Evolutionary conservation across 2,329 filamentous ascomycete genomes (phyloP).

Genomic region (Xylaria digitata): DNA sequence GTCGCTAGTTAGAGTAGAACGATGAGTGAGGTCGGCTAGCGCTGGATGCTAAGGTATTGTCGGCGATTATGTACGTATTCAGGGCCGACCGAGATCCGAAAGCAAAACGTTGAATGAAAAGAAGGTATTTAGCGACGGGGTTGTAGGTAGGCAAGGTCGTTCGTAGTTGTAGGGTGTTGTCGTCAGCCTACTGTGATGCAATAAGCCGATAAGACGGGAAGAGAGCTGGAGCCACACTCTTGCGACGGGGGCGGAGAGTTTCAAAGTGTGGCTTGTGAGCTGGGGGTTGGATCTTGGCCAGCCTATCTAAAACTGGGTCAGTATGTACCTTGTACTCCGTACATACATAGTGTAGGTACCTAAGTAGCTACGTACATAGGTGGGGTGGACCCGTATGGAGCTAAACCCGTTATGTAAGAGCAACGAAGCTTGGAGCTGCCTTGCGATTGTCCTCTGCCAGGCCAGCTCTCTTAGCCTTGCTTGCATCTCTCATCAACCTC

Average conservation of each 20-base stretch:
- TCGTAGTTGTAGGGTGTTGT: slow-evolving; percentile 38
- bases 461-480: slow-evolving; percentile 30
- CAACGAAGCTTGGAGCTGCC: slow-evolving; percentile 52
- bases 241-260: not conserved
- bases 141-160: slow-evolving; percentile 9
- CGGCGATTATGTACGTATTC: slow-evolving; percentile 4
- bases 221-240: slow-evolving; percentile 44
- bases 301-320: not conserved
- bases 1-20: slow-evolving; percentile 3
- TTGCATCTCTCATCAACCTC: slow-evolving; percentile 42
- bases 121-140: slow-evolving; percentile 3
- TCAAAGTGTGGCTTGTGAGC: slow-evolving; percentile 34
- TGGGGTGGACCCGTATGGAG: slow-evolving; percentile 29
- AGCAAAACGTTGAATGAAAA: not conserved
- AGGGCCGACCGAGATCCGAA: not conserved
- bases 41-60: not conserved
- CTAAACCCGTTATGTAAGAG: slow-evolving; percentile 45
- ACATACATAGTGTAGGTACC: slow-evolving; percentile 12
- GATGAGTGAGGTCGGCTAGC: not conserved
- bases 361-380: slow-evolving; percentile 22
- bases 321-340: too few species aligned
- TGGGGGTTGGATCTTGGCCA: not conserved
- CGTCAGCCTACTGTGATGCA: slow-evolving; percentile 44
- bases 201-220: slow-evolving; percentile 27
- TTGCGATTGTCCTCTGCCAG: slow-evolving; percentile 42